Base-by-base conservation (phyloP, 164 flowering plant genomes). In the Aristolochia contorta region DNA sequence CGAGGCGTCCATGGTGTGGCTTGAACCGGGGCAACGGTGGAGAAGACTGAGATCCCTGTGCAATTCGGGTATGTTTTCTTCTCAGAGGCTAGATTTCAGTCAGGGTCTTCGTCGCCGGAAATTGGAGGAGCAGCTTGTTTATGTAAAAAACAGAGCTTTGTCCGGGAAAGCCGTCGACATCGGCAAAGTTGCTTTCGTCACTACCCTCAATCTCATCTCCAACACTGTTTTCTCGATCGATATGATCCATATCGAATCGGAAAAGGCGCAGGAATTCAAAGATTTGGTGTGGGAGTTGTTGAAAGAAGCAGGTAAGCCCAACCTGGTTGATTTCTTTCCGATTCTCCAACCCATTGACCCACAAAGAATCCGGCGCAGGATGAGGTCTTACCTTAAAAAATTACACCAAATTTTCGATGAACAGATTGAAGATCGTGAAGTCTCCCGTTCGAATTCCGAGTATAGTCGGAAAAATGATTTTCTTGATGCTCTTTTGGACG, bases 221-320 rank as follows among this genome's bases (percentile, higher is more conserved):
- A 61, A 37, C 65, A 61, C 48, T 2, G 47, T 33, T 9, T 61
- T 50, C 57, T 61, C 65, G 12, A 6, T 32, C 9, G 65, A 61
- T 12, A 33, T 61, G 57, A 57, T 61, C n/a, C 57, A 61, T 25
- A 19, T 32, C 15, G 18, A 19, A 12, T 52, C 57, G 1, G 6
- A 50, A 1, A 16, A 46, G 5, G 57, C 57, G n/a, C 30, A 37
- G 37, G 57, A 51, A 30, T 33, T 61, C 47, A 30, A 50, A 43
- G 57, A 33, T 8, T 7, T 61, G 5, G 22, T 52, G 30, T 16
- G 57, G 30, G 20, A 6, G n/a, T 6, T 61, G 1, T 3, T 25
- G 20, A 57, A 61, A 18, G 57, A 14, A 21, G 47, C 57, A 12
- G 65, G 54, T 6, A 30, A 25, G 47, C 65, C 65, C 12, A 61